phyloP scores from a whole-genome alignment of 257 asterid genomes.

The Gentiana dahurica region DNA sequence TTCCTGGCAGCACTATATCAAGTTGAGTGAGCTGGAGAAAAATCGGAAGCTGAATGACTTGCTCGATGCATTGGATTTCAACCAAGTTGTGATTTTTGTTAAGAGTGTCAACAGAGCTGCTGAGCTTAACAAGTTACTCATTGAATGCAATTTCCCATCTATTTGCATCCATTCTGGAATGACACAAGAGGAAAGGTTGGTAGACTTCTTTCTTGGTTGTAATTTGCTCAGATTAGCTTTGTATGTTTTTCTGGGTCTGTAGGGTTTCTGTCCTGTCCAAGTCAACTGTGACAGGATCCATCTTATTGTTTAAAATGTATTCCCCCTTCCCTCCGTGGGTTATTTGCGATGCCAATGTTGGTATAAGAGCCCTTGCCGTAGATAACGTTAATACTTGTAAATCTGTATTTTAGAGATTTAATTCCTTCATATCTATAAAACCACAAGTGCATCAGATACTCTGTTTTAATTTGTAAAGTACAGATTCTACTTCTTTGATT shows the following conservation, averaged over 20 bases:
- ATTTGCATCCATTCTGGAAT: conserved; percentile 95
- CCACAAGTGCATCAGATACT: too few relatives aligned
- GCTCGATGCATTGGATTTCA: conserved; percentile 89
- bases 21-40: conserved; percentile 79
- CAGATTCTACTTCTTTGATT: too few relatives aligned
- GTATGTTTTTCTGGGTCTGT: neutral
- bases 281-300: too few relatives aligned
- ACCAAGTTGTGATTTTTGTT: conserved; percentile 87
- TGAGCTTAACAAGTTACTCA: conserved; percentile 80
- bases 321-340: too few relatives aligned
- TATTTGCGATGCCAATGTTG: too few relatives aligned
- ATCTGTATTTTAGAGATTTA: too few relatives aligned
- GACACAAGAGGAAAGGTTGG: conserved; percentile 92
- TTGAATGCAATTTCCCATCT: conserved; percentile 86
- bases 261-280: neutral
- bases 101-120: conserved; percentile 88
- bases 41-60: conserved; percentile 83
- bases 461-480: too few relatives aligned
- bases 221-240: neutral
- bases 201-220: neutral
- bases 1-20: conserved; percentile 80
- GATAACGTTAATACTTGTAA: too few relatives aligned
- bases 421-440: too few relatives aligned
- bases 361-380: too few relatives aligned
- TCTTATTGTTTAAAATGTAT: too few relatives aligned